Evolutionary conservation across 2,329 filamentous ascomycete genomes (phyloP).

Genomic region (Cadophora gregata): DNA sequence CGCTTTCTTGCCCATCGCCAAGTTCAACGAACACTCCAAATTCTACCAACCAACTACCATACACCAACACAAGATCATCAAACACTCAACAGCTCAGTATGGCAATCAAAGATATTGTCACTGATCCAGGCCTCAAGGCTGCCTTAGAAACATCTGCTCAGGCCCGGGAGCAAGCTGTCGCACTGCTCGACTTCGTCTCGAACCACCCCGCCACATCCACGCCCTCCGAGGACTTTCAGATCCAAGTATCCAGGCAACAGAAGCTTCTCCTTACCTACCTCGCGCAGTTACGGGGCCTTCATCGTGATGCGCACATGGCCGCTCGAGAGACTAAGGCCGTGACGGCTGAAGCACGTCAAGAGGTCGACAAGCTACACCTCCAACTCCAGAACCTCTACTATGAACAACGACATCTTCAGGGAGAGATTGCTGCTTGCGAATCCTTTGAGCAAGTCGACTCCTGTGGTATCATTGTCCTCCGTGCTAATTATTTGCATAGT

Average conservation of each 20-base stretch:
- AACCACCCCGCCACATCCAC: conserved; percentile 52
- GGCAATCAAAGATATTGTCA: conserved; percentile 64
- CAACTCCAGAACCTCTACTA: conserved; percentile 97
- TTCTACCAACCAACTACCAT: neutral
- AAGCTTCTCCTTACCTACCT: conserved; percentile 81
- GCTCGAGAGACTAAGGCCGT: conserved; percentile 85
- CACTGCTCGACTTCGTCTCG: conserved; percentile 68
- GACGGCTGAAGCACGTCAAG: conserved; percentile 86
- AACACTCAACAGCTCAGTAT: conserved; percentile 45
- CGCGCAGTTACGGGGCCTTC: conserved; percentile 79
- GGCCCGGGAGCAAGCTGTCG: conserved; percentile 73
- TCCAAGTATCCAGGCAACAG: conserved; percentile 74
- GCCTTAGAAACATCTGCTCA: conserved; percentile 76
- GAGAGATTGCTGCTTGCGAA: conserved; percentile 90
- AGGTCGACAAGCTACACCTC: conserved; percentile 89
- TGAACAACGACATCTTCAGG: conserved; percentile 87
- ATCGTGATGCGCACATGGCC: conserved; percentile 79
- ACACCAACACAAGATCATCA: neutral
- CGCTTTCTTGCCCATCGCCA: neutral
- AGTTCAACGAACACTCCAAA: neutral
- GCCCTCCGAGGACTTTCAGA: conserved; percentile 55
- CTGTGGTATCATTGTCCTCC: too few species aligned
- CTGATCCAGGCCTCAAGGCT: conserved; percentile 67
- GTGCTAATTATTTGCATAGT: conserved; percentile 50
- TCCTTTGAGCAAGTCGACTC: conserved; percentile 76